These are phyloP conservation scores for Rheum nobile DNA, from an alignment of 148 eudicot genomes.

Conservation along the genomic window DNA sequence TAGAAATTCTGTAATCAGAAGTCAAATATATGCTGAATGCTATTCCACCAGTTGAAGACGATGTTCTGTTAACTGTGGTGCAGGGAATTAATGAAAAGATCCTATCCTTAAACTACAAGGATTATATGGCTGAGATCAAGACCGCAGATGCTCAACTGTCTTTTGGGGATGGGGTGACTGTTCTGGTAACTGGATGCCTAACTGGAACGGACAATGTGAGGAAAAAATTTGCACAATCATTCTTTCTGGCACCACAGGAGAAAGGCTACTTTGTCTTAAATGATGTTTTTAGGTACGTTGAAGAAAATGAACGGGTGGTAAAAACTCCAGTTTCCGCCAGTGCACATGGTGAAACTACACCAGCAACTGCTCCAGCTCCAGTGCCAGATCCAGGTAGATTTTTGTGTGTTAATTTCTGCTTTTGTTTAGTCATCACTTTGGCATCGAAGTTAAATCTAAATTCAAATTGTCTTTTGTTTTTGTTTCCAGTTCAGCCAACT, in stretches of 20 bases:
- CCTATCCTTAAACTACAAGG: conserved; percentile 46
- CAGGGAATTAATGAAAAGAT: conserved; percentile 74
- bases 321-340: conserved; percentile 13
- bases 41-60: not conserved
- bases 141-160: conserved; percentile 87
- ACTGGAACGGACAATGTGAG: conserved; percentile 47
- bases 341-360: conserved; percentile 16
- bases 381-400: conserved; percentile 29
- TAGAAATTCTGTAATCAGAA: not conserved
- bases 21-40: not conserved
- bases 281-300: conserved; percentile 67
- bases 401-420: not conserved
- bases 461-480: conserved; percentile 4
- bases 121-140: conserved; percentile 61
- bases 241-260: conserved; percentile 86
- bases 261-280: conserved; percentile 80
- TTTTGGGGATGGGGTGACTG: conserved; percentile 55
- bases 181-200: conserved; percentile 71
- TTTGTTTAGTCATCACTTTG: not conserved
- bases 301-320: conserved; percentile 21
- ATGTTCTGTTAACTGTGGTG: not conserved
- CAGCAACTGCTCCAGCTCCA: conserved; percentile 15
- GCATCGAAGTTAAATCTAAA: not conserved
- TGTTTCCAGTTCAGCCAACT: conserved; percentile 37
- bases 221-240: conserved; percentile 61